Evolutionary conservation across 495 filamentous ascomycete species (phyloP).

Genomic region (Trichoderma virens): DNA sequence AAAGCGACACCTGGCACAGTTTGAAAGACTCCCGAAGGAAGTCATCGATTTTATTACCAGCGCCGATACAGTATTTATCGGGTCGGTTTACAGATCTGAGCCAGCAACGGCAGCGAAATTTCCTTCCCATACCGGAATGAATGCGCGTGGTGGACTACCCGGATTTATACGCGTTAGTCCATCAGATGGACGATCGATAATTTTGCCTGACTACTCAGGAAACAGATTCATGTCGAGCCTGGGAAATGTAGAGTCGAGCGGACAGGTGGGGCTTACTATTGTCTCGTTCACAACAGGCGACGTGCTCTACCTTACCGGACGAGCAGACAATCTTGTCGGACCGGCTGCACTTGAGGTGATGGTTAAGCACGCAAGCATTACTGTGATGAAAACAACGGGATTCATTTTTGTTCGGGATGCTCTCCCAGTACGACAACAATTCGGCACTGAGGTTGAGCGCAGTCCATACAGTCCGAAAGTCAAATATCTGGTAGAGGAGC

Average conservation of each 20-base stretch:
- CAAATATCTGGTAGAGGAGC: background rate
- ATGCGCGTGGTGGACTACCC: background rate
- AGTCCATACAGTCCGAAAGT: conserved; percentile 2
- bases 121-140: background rate
- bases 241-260: background rate
- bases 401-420: background rate
- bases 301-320: background rate
- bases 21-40: background rate
- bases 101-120: background rate
- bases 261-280: background rate
- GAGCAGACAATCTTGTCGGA: background rate
- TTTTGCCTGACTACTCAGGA: background rate
- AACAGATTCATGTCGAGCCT: background rate
- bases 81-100: background rate
- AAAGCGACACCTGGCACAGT: background rate
- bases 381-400: conserved; percentile 1
- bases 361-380: background rate
- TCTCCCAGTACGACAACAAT: background rate
- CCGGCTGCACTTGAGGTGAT: background rate
- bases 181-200: background rate
- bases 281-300: background rate
- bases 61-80: background rate
- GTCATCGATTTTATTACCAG: background rate
- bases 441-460: background rate
- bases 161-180: background rate